Evolutionary conservation across 257 asterid genomes (phyloP).

Genomic region (Jacaranda copaia): DNA sequence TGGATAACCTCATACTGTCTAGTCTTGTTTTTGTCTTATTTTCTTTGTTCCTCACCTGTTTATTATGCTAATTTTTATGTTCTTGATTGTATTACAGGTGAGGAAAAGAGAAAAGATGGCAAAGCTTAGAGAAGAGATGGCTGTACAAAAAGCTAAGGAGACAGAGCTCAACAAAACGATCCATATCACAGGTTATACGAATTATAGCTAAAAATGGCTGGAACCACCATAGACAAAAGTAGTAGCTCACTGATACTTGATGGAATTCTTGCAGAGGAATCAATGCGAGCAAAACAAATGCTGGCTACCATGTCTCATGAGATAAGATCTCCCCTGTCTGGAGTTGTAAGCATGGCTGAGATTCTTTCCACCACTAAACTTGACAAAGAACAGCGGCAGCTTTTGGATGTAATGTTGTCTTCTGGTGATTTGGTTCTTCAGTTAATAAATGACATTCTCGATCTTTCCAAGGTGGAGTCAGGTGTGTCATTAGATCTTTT

Average conservation of each 20-base stretch:
- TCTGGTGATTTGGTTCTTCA: conserved; percentile 55
- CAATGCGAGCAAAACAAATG: conserved; percentile 85
- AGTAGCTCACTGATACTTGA: conserved; percentile 15
- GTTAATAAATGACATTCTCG: conserved; percentile 76
- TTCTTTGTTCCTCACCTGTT: background rate
- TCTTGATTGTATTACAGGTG: conserved; percentile 44
- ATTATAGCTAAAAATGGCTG: conserved; percentile 12
- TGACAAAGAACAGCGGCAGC: conserved; percentile 72
- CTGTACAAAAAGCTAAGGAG: conserved; percentile 77
- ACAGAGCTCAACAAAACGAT: conserved; percentile 77
- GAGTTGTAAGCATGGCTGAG: conserved; percentile 82
- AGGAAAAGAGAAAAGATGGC: conserved; percentile 73
- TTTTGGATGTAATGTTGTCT: conserved; percentile 39
- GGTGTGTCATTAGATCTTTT: conserved; percentile 26
- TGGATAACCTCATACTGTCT: background rate
- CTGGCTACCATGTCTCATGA: conserved; percentile 86
- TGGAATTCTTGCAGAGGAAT: conserved; percentile 61
- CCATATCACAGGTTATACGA: conserved; percentile 63
- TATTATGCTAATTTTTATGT: background rate
- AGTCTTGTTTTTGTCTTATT: background rate
- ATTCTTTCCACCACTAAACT: conserved; percentile 70
- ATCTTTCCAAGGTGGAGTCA: conserved; percentile 69
- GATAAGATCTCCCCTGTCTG: conserved; percentile 80
- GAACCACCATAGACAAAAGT: conserved; percentile 6
- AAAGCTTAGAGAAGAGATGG: conserved; percentile 74